Evolutionary conservation across 2,329 filamentous ascomycete species (phyloP), one percentile per base, ranked within the genome.

Genomic region (Thermomyces lanuginosus): DNA sequence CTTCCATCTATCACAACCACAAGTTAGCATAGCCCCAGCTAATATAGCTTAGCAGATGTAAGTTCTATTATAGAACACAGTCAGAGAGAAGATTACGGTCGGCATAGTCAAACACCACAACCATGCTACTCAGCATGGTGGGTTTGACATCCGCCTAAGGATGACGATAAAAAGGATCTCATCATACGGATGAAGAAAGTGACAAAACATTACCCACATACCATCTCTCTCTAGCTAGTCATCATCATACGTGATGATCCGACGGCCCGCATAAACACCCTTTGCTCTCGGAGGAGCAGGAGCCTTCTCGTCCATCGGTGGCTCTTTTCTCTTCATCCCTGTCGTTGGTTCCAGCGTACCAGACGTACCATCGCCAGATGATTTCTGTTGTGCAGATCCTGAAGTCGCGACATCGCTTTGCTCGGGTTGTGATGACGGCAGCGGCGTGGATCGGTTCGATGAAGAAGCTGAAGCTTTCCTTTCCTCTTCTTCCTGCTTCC

Each of bases 111-210:
- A 39, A 48, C 48, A 49, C 49, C 51, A 23, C 48, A 34, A 36
- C 35, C 41, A 37, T 38, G 34, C 33, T 39, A 30, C 32, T 33
- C 28, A 23, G 26, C 19, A 39, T 33, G 13, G 20, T 26, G 45
- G 49, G 45, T 50, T 49, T 48, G 57, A 59, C 54, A 57, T 91
- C 74, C 68, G 82, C 64, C 80, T 91, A 91, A 91, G 82, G 82
- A 92, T 91, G 82, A 91, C 80, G 77, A 83, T 84, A 83, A 66
- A 59, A 67, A 58, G 54, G 53, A 63, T 83, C 72, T 89, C 82
- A 86, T 91, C 82, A 86, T 76, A 45, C 16, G 22, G 21, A 24
- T 28, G 18, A 19, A 28, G 28, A 32, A 22, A 39, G 36, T 40
- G 17, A 38, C 36, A 22, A 26, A 19, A 10, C 1, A 14, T 14